Conservation (phyloP, 2,329 filamentous ascomycete species). For the Stagonosporopsis rhizophila region DNA sequence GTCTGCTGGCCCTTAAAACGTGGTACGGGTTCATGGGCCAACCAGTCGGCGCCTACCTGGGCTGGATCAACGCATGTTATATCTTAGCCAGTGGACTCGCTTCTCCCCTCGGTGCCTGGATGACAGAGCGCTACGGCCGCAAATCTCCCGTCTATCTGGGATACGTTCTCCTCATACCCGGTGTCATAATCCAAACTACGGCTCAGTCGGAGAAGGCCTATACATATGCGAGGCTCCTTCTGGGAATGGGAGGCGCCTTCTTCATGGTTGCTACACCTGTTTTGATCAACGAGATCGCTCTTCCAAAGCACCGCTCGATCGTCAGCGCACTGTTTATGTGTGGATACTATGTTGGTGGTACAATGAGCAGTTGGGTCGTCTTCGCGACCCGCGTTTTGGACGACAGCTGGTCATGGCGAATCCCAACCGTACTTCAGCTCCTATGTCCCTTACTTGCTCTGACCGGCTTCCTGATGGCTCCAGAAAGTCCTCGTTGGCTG, state of each 20-base stretch:
- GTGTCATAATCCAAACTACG: background rate
- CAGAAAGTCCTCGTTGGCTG: background rate
- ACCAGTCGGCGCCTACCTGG: background rate
- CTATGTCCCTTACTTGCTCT: background rate
- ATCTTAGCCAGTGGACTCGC: background rate
- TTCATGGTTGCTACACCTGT: background rate
- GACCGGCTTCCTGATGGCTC: background rate
- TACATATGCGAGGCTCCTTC: background rate
- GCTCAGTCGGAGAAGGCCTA: background rate
- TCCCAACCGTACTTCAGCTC: background rate
- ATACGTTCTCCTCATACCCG: background rate
- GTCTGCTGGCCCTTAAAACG: background rate
- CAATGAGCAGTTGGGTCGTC: background rate
- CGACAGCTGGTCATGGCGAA: background rate
- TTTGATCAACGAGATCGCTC: background rate
- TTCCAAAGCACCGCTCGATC: background rate
- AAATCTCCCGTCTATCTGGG: background rate
- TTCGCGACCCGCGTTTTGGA: background rate
- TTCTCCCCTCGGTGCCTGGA: background rate
- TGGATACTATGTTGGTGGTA: background rate
- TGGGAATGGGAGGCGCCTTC: background rate
- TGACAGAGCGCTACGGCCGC: background rate
- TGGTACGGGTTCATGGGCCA: background rate
- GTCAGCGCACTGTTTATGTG: background rate
- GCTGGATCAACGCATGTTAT: background rate